A percentile compares a stretch with the other conserved stretches of the same genome.
phyloP scores from a whole-genome alignment of 768 basidiomycete genomes.

The Tricholoma furcatifolium region DNA sequence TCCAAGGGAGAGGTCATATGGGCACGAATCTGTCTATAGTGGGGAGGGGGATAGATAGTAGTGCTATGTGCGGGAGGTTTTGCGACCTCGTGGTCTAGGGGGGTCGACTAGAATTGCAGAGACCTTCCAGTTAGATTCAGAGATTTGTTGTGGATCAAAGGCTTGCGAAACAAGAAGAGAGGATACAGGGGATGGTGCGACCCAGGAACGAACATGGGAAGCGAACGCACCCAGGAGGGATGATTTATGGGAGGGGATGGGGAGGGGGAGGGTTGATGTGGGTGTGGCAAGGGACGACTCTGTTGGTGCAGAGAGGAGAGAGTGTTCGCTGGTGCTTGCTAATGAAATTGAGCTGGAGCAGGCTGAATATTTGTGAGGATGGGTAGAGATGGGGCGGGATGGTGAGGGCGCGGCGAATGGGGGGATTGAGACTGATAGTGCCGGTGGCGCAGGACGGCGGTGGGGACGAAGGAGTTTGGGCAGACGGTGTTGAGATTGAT shows the following conservation, averaged over 20 bases:
- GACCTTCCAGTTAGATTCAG: conserved; percentile 1
- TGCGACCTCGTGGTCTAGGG: conserved; percentile 41
- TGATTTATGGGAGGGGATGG: conserved; percentile 29
- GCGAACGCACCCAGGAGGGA: conserved; percentile 38
- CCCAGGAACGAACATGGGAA: conserved; percentile 46
- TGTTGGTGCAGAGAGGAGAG: conserved; percentile 36
- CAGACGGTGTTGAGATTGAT: conserved; percentile 23
- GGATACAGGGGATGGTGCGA: conserved; percentile 29
- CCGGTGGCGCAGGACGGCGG: conserved; percentile 43
- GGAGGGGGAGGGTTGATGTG: conserved; percentile 34
- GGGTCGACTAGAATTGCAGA: conserved; percentile 3
- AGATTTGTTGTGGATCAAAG: conserved; percentile 13
- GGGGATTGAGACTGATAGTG: conserved; percentile 46
- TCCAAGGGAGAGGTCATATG: conserved; percentile 4
- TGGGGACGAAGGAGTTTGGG: conserved; percentile 39
- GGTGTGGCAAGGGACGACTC: conserved; percentile 56
- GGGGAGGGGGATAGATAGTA: conserved; percentile 3
- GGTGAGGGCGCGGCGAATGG: conserved; percentile 25
- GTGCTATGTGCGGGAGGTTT: conserved; percentile 33
- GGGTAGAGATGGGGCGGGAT: conserved; percentile 32
- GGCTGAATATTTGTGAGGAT: conserved; percentile 30
- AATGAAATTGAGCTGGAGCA: conserved; percentile 25
- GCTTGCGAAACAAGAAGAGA: conserved; percentile 23
- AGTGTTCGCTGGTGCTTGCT: conserved; percentile 34
- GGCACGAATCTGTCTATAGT: conserved; percentile 15